Percentiles rank a stretch among this genome's conserved stretches.
Evolutionary conservation across 345 rosid genomes (phyloP).

Genomic region (Moringa oleifera): DNA sequence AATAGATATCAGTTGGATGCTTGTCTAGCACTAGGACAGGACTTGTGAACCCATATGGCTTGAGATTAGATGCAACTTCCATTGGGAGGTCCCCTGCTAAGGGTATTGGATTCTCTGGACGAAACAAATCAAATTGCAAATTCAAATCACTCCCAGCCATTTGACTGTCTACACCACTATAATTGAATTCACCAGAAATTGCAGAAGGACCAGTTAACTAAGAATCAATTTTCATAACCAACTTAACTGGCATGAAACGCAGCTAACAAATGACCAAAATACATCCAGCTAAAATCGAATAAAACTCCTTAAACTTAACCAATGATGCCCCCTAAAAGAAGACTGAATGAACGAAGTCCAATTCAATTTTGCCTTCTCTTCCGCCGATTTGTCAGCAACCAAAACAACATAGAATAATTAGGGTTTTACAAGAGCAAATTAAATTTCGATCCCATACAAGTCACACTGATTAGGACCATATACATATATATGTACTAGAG

Average conservation of each 20-base stretch:
- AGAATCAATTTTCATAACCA: background rate
- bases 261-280: background rate
- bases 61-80: too few relatives aligned
- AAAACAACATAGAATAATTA: constrained; percentile 15
- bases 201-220: background rate
- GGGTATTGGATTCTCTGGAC: too few relatives aligned
- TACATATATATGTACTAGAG: background rate
- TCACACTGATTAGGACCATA: background rate
- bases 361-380: background rate
- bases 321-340: background rate
- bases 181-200: background rate
- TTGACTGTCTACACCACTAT: background rate
- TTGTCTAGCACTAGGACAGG: too few relatives aligned
- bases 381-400: background rate
- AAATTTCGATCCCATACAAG: background rate
- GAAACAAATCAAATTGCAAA: too few relatives aligned
- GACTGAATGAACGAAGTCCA: background rate
- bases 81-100: too few relatives aligned
- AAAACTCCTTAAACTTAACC: background rate
- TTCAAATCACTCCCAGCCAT: too few relatives aligned
- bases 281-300: background rate
- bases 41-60: too few relatives aligned
- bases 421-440: constrained; percentile 16
- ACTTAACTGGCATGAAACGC: background rate
- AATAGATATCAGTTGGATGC: too few relatives aligned